Evolutionary conservation across 2,329 filamentous ascomycete genomes (phyloP).

Genomic region (Penicillium sp.): DNA sequence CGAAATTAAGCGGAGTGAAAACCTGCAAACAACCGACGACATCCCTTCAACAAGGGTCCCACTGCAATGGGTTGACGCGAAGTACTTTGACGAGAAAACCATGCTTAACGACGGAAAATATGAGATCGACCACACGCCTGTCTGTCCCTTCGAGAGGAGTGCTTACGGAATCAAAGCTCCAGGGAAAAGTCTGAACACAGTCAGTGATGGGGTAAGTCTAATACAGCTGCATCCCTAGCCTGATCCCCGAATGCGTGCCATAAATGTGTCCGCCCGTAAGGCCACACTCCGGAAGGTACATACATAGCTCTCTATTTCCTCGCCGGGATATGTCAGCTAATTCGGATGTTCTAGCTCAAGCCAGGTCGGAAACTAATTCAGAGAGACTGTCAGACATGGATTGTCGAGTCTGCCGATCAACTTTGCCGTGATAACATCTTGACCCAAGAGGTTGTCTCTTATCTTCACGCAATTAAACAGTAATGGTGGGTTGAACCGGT

Average conservation of each 20-base stretch:
- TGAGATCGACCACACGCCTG: conserved; percentile 21
- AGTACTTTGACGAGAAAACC: conserved; percentile 21
- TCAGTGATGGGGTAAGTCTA: conserved; percentile 6
- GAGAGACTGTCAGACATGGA: conserved; percentile 39
- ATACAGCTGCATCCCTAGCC: not conserved
- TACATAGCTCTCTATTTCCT: no score
- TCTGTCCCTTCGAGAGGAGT: conserved; percentile 29
- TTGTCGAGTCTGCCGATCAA: conserved; percentile 33
- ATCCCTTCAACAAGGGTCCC: conserved; percentile 23
- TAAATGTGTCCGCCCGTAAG: not conserved
- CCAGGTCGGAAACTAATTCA: conserved; percentile 24
- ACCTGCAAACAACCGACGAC: conserved; percentile 15
- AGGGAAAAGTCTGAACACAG: not conserved
- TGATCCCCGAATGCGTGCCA: not conserved
- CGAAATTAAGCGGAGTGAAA: conserved; percentile 29
- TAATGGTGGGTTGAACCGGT: not conserved
- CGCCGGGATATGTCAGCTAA: not conserved
- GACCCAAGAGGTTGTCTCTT: conserved; percentile 19
- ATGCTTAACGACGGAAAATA: conserved; percentile 27
- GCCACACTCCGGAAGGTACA: no score
- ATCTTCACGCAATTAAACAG: conserved; percentile 27
- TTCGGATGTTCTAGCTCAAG: not conserved
- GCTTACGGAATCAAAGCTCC: conserved; percentile 10
- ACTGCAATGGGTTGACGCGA: conserved; percentile 31
- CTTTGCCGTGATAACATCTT: conserved; percentile 31